phyloP scores from a whole-genome alignment of 1,139 yeast species.

The Debaryomycetaceae sp. region DNA sequence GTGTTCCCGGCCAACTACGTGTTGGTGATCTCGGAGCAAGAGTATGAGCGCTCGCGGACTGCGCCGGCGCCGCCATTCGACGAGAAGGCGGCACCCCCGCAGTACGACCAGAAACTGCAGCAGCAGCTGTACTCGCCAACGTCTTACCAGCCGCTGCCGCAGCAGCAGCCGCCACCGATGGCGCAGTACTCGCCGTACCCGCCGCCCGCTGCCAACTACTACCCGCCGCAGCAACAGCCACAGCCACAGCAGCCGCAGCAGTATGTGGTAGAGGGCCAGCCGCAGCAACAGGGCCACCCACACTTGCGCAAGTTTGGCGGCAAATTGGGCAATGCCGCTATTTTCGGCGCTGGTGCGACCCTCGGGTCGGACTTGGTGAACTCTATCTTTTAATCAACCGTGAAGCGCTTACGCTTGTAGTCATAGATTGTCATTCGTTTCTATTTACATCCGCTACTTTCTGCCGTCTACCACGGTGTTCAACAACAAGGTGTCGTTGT shows the following conservation, averaged over 20 bases:
- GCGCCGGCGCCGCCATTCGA: constrained; percentile 10
- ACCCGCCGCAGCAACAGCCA: constrained; percentile 28
- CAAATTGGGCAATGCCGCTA: constrained; percentile 85
- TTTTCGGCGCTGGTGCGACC: constrained; percentile 97
- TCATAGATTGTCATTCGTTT: no score
- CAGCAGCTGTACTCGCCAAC: constrained; percentile 12
- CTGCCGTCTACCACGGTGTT: constrained; percentile 77
- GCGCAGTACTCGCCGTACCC: constrained; percentile 44
- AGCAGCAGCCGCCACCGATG: constrained; percentile 23
- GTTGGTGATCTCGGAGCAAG: constrained; percentile 37
- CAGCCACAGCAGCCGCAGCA: constrained; percentile 16
- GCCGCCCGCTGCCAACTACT: constrained; percentile 43
- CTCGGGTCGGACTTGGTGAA: constrained; percentile 85
- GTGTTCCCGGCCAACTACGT: constrained; percentile 91
- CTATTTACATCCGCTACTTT: constrained; percentile 17
- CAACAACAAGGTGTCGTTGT: constrained; percentile 85
- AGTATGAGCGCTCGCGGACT: constrained; percentile 15
- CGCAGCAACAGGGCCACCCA: constrained; percentile 21
- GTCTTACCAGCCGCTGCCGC: constrained; percentile 12
- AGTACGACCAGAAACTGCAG: constrained; percentile 14
- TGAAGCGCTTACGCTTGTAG: not conserved
- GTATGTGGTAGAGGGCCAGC: constrained; percentile 17
- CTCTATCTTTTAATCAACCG: constrained; percentile 59
- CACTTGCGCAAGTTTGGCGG: constrained; percentile 69
- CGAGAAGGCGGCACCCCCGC: constrained; percentile 20